Evolutionary conservation across 345 rosid genomes (phyloP).

Genomic region (Populus ilicifolia): DNA sequence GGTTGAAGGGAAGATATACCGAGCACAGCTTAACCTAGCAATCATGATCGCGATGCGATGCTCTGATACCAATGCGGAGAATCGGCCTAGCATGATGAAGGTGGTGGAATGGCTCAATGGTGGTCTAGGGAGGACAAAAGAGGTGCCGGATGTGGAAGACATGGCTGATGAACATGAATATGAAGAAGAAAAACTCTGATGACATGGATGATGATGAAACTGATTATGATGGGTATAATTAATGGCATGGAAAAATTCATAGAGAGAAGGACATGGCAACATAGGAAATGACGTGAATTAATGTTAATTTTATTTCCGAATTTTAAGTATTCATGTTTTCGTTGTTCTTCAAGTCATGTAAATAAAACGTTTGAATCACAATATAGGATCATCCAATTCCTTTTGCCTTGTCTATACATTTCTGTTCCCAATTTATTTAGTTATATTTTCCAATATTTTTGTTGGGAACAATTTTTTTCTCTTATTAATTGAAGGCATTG

Average conservation of each 20-base stretch:
- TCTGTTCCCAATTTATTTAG: not conserved
- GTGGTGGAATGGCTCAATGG: conserved; percentile 54
- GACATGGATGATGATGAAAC: not conserved
- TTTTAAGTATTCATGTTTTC: not conserved
- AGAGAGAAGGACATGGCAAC: not conserved
- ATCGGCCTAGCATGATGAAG: conserved; percentile 53
- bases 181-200: not conserved
- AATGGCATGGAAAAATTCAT: conserved; percentile 12
- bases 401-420: not conserved
- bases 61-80: conserved; percentile 42
- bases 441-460: not conserved
- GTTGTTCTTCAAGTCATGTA: not conserved
- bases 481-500: not conserved
- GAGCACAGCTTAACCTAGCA: conserved; percentile 29
- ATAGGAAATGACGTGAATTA: not conserved
- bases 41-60: conserved; percentile 45
- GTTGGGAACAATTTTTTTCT: not conserved
- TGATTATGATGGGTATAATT: conserved; percentile 2
- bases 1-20: conserved; percentile 44
- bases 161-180: conserved; percentile 16
- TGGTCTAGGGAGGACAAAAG: conserved; percentile 27
- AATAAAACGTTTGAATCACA: not conserved
- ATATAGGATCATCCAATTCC: not conserved
- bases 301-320: not conserved
- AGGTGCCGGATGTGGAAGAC: conserved; percentile 8